Evolutionary conservation across 306 rosid genomes (phyloP).

Genomic region (Fagus sylvatica): DNA sequence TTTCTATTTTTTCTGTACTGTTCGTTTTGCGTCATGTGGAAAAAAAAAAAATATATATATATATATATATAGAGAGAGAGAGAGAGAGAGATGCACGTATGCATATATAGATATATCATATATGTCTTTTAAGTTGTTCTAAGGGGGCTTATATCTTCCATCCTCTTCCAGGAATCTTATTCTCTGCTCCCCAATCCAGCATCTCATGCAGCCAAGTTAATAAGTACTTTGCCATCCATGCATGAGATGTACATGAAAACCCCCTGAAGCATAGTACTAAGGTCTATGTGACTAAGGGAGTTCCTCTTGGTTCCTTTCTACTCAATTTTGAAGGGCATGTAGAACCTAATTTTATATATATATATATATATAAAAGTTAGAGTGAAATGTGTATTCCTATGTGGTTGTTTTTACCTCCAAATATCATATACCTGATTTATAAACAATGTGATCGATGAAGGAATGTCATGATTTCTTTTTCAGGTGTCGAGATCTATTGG

Average conservation of each 20-base stretch:
- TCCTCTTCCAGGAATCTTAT: slow-evolving; percentile 15
- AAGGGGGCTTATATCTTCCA: not conserved
- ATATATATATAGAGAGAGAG: no score
- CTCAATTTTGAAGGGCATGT: not conserved
- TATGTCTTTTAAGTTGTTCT: not conserved
- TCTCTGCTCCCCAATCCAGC: slow-evolving; percentile 7
- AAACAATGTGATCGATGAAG: slow-evolving; percentile 19
- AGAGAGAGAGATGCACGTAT: no score
- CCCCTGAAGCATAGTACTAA: not conserved
- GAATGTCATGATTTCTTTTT: slow-evolving; percentile 9
- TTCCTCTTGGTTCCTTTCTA: not conserved
- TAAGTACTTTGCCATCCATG: not conserved
- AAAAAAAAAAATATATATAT: not conserved
- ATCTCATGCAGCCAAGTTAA: slow-evolving; percentile 27
- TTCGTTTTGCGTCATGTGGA: not conserved
- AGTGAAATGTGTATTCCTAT: not conserved
- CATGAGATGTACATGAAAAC: slow-evolving; percentile 1
- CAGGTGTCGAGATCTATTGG: slow-evolving; percentile 99
- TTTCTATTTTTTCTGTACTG: not conserved
- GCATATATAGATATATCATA: not conserved
- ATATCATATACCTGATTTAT: not conserved
- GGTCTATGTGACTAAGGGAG: not conserved
- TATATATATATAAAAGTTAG: not conserved
- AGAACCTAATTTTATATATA: not conserved
- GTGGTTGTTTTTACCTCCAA: not conserved